A percentile compares a stretch with the other conserved stretches of the same genome.
Evolutionary conservation across 805 yeast species (phyloP).

Genomic region (Groenewaldozyma salmanticensis): DNA sequence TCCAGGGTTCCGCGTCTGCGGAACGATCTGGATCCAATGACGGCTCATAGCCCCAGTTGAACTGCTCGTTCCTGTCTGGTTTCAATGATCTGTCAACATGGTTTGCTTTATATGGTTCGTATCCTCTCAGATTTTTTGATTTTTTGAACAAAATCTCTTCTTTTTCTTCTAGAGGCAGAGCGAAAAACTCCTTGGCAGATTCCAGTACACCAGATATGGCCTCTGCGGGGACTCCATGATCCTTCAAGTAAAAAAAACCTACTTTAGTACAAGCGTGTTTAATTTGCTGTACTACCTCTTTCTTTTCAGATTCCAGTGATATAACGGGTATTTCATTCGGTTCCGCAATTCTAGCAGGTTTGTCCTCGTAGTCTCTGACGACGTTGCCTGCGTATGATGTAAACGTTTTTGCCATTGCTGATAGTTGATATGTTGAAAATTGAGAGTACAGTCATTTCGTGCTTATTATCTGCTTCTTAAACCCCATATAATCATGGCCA

Average conservation of each 20-base stretch:
- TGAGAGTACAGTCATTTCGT: too few relatives aligned
- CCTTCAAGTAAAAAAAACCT: slow-evolving; percentile 27
- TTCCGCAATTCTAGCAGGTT: background rate
- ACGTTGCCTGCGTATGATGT: slow-evolving; percentile 4
- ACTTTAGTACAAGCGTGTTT: slow-evolving; percentile 13
- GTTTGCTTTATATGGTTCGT: slow-evolving; percentile 2
- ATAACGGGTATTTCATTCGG: slow-evolving; percentile 1
- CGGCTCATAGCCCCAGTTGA: slow-evolving; percentile 7
- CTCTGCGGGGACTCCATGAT: slow-evolving; percentile 24
- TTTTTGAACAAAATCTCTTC: slow-evolving; percentile 4
- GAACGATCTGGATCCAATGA: slow-evolving; percentile 4
- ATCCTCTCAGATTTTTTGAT: slow-evolving; percentile 4
- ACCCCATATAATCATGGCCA: too few relatives aligned
- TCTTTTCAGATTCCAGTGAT: background rate
- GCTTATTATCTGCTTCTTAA: too few relatives aligned
- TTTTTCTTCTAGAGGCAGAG: slow-evolving; percentile 3
- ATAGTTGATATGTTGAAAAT: too few relatives aligned
- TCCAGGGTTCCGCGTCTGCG: background rate
- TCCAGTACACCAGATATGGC: background rate
- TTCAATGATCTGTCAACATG: slow-evolving; percentile 2
- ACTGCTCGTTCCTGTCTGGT: slow-evolving; percentile 7
- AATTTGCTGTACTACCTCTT: background rate
- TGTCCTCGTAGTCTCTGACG: background rate
- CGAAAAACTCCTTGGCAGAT: slow-evolving; percentile 4
- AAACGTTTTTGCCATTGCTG: background rate